A percentile compares a stretch with the other conserved stretches of the same genome.
phyloP scores from a whole-genome alignment of 805 yeast genomes.

The Clavispora asparagi region DNA sequence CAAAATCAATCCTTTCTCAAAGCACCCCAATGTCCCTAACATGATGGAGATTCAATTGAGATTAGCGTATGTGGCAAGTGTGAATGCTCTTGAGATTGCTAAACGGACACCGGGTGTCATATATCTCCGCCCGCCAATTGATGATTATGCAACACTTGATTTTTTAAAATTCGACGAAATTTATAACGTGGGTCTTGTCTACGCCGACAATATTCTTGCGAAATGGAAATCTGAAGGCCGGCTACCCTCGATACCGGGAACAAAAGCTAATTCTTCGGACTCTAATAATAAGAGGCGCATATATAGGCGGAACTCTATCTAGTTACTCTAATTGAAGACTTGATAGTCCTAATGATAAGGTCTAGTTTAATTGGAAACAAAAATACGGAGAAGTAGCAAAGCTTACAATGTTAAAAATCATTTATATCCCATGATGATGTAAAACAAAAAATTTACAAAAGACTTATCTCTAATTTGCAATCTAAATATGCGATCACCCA shows the following conservation, averaged over 20 bases:
- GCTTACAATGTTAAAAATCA: no score
- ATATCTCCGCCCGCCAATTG: conserved; percentile 92
- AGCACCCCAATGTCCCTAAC: conserved; percentile 83
- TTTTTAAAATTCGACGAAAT: conserved; percentile 91
- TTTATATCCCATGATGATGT: no score
- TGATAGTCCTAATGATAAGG: neutral
- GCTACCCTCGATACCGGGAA: conserved; percentile 61
- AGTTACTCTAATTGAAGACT: neutral
- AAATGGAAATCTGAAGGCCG: conserved; percentile 47
- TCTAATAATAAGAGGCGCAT: neutral
- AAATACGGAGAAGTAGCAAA: no score
- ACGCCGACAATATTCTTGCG: conserved; percentile 56
- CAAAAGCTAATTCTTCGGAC: neutral
- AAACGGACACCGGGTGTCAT: conserved; percentile 79
- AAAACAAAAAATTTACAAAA: no score
- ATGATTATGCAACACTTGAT: conserved; percentile 84
- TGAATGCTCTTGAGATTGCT: conserved; percentile 85
- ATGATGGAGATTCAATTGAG: conserved; percentile 94
- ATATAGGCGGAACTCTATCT: conserved; percentile 15
- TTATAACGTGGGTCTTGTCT: conserved; percentile 70
- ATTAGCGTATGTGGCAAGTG: conserved; percentile 91
- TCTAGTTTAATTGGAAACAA: no score
- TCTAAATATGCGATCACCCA: no score
- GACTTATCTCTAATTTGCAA: neutral
- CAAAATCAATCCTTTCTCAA: conserved; percentile 85